These are phyloP conservation scores for Plasmodium cynomolgi DNA, from an alignment of 169 alveolate species.

Conservation along the genomic window DNA sequence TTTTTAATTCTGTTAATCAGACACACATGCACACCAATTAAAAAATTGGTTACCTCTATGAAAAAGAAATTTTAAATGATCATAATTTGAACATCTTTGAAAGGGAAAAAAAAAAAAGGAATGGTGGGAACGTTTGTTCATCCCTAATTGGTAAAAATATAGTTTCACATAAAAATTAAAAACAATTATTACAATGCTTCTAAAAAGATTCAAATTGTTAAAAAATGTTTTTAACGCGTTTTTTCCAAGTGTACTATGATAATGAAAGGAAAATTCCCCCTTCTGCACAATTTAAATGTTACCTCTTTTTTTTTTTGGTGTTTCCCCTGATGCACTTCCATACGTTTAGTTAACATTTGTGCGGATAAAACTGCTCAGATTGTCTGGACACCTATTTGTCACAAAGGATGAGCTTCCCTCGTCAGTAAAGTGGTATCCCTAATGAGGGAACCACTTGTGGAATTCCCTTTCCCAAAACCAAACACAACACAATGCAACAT, in stretches of 20 bases:
- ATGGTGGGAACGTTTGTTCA: background rate
- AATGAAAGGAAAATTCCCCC: background rate
- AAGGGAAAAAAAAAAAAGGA: too few species aligned
- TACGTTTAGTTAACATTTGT: background rate
- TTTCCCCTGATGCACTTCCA: background rate
- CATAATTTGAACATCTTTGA: too few species aligned
- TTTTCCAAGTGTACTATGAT: too few species aligned
- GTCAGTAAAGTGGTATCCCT: background rate
- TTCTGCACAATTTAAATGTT: background rate
- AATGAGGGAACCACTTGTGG: background rate
- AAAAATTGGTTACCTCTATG: background rate
- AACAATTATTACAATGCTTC: background rate
- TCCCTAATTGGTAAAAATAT: background rate
- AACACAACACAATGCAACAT: background rate
- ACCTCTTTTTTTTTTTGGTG: background rate
- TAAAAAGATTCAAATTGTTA: background rate
- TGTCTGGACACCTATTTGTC: background rate
- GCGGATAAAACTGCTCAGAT: background rate
- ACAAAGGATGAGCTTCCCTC: background rate
- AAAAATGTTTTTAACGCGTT: background rate
- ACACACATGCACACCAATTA: background rate
- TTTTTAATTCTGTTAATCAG: background rate
- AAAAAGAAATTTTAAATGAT: too few species aligned
- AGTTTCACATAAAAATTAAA: background rate
- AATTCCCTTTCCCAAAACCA: background rate